These are phyloP conservation scores for Lactarius indigo DNA, from an alignment of 768 basidiomycete species.

Conservation along the genomic window DNA sequence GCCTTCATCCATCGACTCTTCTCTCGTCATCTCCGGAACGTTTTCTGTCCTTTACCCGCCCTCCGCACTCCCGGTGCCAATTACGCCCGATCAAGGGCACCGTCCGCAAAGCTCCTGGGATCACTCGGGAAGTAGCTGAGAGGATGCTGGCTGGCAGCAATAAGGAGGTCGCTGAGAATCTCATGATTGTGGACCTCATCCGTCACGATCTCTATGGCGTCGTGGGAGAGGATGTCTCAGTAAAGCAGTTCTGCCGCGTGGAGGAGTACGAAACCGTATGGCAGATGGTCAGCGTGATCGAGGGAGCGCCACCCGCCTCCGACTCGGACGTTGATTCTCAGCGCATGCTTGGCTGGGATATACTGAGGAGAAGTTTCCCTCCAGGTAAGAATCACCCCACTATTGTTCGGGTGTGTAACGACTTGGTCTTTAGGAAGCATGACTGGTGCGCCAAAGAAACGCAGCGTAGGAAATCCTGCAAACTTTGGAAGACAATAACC, in stretches of 20 bases:
- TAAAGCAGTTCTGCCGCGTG: constrained; percentile 80
- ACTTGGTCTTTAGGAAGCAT: constrained; percentile 65
- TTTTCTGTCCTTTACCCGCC: constrained; percentile 77
- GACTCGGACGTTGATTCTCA: constrained; percentile 36
- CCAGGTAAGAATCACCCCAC: constrained; percentile 53
- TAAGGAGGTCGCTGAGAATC: constrained; percentile 94
- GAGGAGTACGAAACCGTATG: constrained; percentile 95
- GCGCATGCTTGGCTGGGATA: constrained; percentile 69
- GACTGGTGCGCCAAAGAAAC: constrained; percentile 96
- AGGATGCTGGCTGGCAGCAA: constrained; percentile 56
- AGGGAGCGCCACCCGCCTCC: constrained; percentile 46
- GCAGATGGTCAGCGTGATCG: constrained; percentile 93
- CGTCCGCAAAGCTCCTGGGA: constrained; percentile 61
- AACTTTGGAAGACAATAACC: constrained; percentile 63
- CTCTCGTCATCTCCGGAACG: constrained; percentile 90
- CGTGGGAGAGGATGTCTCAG: constrained; percentile 76
- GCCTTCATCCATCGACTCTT: constrained; percentile 71
- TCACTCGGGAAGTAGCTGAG: constrained; percentile 65
- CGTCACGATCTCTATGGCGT: constrained; percentile 86
- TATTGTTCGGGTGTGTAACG: background rate
- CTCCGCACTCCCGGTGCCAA: constrained; percentile 64
- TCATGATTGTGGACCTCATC: constrained; percentile 98
- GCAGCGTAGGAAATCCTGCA: constrained; percentile 89
- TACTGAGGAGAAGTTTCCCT: constrained; percentile 74
- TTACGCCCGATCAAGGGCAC: constrained; percentile 96